Conservation (phyloP, 805 yeast genomes). For the Zygosaccharomyces lentus region DNA sequence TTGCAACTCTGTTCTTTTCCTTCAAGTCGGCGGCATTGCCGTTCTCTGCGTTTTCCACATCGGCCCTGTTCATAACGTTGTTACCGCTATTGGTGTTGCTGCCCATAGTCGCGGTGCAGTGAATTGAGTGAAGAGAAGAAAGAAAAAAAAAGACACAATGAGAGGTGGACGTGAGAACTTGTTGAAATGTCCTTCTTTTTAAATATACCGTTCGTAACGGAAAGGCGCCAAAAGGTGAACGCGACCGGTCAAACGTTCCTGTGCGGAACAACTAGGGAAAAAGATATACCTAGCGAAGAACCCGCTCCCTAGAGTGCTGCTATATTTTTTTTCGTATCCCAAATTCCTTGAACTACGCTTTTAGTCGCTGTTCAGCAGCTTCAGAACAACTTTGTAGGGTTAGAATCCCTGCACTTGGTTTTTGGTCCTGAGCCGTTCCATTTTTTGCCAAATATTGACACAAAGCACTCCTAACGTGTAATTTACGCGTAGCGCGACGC, state of each 20-base stretch:
- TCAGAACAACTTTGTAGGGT: slow-evolving; percentile 1
- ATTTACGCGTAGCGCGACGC: slow-evolving; percentile 1
- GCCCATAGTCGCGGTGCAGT: slow-evolving; percentile 1
- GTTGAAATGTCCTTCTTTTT: not conserved
- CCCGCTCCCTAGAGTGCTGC: not conserved
- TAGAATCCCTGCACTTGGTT: not conserved
- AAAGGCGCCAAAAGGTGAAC: slow-evolving; percentile 6
- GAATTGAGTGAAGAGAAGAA: not conserved
- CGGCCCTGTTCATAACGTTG: not conserved
- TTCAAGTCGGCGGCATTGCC: slow-evolving; percentile 1
- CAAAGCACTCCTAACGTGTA: slow-evolving; percentile 6
- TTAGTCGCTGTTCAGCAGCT: not conserved
- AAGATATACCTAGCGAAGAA: slow-evolving; percentile 2
- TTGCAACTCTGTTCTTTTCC: not conserved
- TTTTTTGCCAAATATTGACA: slow-evolving; percentile 10
- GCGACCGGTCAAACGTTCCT: slow-evolving; percentile 3
- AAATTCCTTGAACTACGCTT: not conserved
- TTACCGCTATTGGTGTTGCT: slow-evolving; percentile 5
- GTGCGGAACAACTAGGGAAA: slow-evolving; percentile 3
- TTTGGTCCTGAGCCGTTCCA: not conserved
- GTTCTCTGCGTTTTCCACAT: not conserved
- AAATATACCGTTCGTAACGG: slow-evolving; percentile 3
- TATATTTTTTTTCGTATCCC: slow-evolving; percentile 4
- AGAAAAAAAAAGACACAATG: not conserved
- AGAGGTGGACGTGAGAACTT: not conserved